phyloP scores from a whole-genome alignment of 495 filamentous ascomycete species.

The Neurospora sp. region DNA sequence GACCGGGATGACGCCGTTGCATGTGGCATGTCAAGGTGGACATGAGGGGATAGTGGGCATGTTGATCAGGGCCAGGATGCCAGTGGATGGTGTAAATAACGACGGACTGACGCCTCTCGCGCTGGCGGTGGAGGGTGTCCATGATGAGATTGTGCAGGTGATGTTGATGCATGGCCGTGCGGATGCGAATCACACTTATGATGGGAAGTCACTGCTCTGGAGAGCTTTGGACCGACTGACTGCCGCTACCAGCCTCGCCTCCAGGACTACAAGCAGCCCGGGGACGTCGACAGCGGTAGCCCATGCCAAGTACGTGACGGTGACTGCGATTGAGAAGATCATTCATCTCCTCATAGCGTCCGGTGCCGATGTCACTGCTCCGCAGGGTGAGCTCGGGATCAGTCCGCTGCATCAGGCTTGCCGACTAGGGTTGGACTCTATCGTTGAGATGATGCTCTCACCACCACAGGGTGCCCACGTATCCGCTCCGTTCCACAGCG shows the following conservation, averaged over 20 bases:
- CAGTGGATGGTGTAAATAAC: slow-evolving; percentile 9
- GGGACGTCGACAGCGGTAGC: background rate
- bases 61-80: slow-evolving; percentile 6
- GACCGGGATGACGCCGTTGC: slow-evolving; percentile 6
- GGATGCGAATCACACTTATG: slow-evolving; percentile 12
- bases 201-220: slow-evolving; percentile 2
- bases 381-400: slow-evolving; percentile 2
- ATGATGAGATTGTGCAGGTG: slow-evolving; percentile 15
- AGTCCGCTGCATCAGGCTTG: slow-evolving; percentile 11
- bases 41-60: slow-evolving; percentile 7
- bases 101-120: slow-evolving; percentile 22
- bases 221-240: background rate
- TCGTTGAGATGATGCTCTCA: slow-evolving; percentile 8
- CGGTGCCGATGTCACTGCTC: slow-evolving; percentile 1
- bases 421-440: slow-evolving; percentile 1
- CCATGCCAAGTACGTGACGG: background rate
- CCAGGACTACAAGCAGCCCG: background rate
- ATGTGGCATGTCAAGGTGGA: slow-evolving; percentile 11
- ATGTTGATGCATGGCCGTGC: slow-evolving; percentile 19
- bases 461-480: background rate
- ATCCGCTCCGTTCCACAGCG: background rate
- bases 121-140: slow-evolving; percentile 23
- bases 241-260: background rate
- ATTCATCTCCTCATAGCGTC: slow-evolving; percentile 1
- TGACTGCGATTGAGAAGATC: background rate